phyloP scores from a whole-genome alignment of 768 basidiomycete genomes.

The Mycena chlorophos region DNA sequence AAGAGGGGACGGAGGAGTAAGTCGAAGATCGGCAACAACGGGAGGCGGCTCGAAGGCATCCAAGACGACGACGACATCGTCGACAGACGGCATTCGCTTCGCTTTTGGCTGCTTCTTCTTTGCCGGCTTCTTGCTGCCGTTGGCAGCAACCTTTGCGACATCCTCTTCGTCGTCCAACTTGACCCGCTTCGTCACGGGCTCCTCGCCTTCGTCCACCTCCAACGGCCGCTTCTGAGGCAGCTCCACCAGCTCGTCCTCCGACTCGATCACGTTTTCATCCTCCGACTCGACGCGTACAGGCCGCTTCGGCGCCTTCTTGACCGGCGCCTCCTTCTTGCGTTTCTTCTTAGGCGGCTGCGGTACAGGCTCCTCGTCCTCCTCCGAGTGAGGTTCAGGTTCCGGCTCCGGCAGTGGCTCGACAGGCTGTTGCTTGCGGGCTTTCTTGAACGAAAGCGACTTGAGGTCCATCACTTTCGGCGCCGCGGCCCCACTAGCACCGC shows the following conservation, averaged over 20 bases:
- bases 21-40: conserved; percentile 49
- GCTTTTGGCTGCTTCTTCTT: conserved; percentile 22
- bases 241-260: conserved; percentile 12
- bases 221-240: conserved; percentile 28
- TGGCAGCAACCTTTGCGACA: conserved; percentile 33
- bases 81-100: conserved; percentile 41
- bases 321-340: conserved; percentile 48
- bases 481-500: conserved; percentile 18
- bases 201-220: conserved; percentile 32
- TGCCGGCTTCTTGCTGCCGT: conserved; percentile 26
- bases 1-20: conserved; percentile 49
- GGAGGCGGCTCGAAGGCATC: conserved; percentile 49
- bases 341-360: conserved; percentile 58
- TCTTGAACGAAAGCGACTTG: conserved; percentile 50
- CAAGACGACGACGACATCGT: conserved; percentile 51
- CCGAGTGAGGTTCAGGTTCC: too few relatives aligned
- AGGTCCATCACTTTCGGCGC: conserved; percentile 37
- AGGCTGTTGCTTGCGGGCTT: conserved; percentile 39
- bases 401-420: conserved; percentile 37
- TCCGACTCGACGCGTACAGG: conserved; percentile 35
- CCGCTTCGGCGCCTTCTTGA: conserved; percentile 33
- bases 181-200: conserved; percentile 44
- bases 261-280: conserved; percentile 36
- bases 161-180: conserved; percentile 15
- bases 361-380: too few relatives aligned